Conservation (phyloP, 495 filamentous ascomycete genomes). For the Penicillium daleae region DNA sequence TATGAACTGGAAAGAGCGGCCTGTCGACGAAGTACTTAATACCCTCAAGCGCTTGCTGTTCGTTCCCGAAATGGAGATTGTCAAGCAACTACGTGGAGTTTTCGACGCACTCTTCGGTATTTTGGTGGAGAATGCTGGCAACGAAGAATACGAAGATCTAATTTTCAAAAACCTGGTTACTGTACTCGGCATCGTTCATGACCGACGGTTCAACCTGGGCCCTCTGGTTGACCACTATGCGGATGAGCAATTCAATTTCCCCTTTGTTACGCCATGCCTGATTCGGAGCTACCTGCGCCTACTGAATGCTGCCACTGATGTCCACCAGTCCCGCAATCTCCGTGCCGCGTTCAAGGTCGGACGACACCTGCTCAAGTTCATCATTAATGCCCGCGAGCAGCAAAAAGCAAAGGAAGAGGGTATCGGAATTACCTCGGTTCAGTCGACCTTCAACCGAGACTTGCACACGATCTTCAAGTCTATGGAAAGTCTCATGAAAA, state of each 20-base stretch:
- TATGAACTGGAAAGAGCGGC: slow-evolving; percentile 80
- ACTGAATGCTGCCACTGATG: slow-evolving; percentile 75
- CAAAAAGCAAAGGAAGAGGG: slow-evolving; percentile 87
- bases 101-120: slow-evolving; percentile 93
- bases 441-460: slow-evolving; percentile 80
- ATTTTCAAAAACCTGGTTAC: slow-evolving; percentile 89
- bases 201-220: slow-evolving; percentile 88
- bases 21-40: slow-evolving; percentile 67
- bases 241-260: slow-evolving; percentile 88
- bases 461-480: slow-evolving; percentile 86
- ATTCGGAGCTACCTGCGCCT: slow-evolving; percentile 84
- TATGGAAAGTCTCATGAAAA: slow-evolving; percentile 86
- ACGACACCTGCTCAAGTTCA: slow-evolving; percentile 90
- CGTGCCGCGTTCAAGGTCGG: slow-evolving; percentile 95
- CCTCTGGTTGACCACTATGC: slow-evolving; percentile 91
- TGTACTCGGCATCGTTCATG: slow-evolving; percentile 90
- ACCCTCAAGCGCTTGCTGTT: slow-evolving; percentile 84
- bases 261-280: slow-evolving; percentile 90
- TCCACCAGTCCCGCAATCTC: slow-evolving; percentile 78
- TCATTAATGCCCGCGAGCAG: slow-evolving; percentile 83
- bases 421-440: slow-evolving; percentile 81
- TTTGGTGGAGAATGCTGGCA: slow-evolving; percentile 82
- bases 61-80: slow-evolving; percentile 95
- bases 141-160: slow-evolving; percentile 89
- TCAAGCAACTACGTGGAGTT: slow-evolving; percentile 88